phyloP scores from a whole-genome alignment of 192 early-diverging fungal species.

The Geranomyces variabilis region DNA sequence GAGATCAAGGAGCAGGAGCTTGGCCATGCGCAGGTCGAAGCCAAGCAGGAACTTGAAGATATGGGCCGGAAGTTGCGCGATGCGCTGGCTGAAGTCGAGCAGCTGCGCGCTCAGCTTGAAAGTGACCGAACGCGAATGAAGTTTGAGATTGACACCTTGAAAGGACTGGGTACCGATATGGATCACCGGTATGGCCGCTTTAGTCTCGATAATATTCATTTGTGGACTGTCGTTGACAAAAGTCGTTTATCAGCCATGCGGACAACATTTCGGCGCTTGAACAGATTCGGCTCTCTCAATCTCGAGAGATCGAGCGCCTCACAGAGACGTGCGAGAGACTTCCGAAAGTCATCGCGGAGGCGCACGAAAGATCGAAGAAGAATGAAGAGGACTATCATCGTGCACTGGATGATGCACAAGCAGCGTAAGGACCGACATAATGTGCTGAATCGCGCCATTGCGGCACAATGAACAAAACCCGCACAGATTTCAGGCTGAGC shows the following conservation, averaged over 20 bases:
- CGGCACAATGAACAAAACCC: neutral
- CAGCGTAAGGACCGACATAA: neutral
- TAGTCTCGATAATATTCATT: neutral
- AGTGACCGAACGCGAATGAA: neutral
- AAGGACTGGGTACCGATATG: constrained; percentile 6
- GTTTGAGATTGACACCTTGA: constrained; percentile 10
- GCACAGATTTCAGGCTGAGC: neutral
- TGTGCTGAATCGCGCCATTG: neutral
- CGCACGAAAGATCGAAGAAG: neutral
- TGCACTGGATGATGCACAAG: constrained; percentile 1
- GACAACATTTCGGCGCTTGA: constrained; percentile 32
- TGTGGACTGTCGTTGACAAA: no score
- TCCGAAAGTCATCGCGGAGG: neutral
- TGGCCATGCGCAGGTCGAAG: neutral
- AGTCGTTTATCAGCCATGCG: constrained; percentile 24
- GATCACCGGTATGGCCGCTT: constrained; percentile 1
- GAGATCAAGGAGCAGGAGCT: constrained; percentile 14
- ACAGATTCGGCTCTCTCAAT: constrained; percentile 29
- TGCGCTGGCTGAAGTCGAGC: constrained; percentile 3
- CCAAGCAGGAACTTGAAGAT: constrained; percentile 7
- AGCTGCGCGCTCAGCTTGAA: neutral
- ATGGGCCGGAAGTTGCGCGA: neutral
- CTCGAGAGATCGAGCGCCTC: constrained; percentile 17
- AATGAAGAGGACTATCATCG: constrained; percentile 8
- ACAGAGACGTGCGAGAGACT: neutral